Conservation (phyloP, 2,329 filamentous ascomycete species). For the Penicillium concentricum region DNA sequence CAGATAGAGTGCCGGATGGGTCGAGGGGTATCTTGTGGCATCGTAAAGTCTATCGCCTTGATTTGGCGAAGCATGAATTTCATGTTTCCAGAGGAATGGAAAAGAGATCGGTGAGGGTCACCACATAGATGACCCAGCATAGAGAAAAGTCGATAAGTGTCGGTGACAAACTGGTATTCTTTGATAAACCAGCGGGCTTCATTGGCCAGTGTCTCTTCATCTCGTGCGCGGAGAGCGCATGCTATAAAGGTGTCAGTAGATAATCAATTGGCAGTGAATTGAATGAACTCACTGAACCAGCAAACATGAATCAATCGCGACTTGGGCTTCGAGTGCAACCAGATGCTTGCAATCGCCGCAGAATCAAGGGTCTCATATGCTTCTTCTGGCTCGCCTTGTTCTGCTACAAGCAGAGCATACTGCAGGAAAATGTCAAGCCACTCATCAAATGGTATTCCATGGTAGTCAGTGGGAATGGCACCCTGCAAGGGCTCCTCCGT, state of each 20-base stretch:
- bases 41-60: conserved; percentile 77
- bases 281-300: conserved; percentile 62
- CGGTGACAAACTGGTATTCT: conserved; percentile 73
- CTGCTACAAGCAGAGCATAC: conserved; percentile 75
- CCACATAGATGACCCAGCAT: conserved; percentile 74
- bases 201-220: conserved; percentile 71
- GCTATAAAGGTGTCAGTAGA: conserved; percentile 47
- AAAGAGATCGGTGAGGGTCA: conserved; percentile 60
- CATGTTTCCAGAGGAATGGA: conserved; percentile 76
- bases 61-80: conserved; percentile 92
- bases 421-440: conserved; percentile 92
- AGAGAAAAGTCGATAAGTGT: conserved; percentile 80
- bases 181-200: conserved; percentile 82
- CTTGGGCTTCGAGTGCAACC: conserved; percentile 67
- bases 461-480: conserved; percentile 58
- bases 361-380: conserved; percentile 79
- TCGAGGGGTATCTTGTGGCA: conserved; percentile 46
- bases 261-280: background rate
- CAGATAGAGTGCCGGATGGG: conserved; percentile 44
- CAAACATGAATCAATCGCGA: conserved; percentile 72
- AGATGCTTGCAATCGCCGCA: conserved; percentile 77
- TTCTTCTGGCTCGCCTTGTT: conserved; percentile 64
- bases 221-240: conserved; percentile 77
- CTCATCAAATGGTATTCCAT: conserved; percentile 74
- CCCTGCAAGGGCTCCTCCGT: conserved; percentile 29